These are phyloP conservation scores for Saturnispora zaruensis DNA, from an alignment of 805 yeast genomes.

Conservation along the genomic window DNA sequence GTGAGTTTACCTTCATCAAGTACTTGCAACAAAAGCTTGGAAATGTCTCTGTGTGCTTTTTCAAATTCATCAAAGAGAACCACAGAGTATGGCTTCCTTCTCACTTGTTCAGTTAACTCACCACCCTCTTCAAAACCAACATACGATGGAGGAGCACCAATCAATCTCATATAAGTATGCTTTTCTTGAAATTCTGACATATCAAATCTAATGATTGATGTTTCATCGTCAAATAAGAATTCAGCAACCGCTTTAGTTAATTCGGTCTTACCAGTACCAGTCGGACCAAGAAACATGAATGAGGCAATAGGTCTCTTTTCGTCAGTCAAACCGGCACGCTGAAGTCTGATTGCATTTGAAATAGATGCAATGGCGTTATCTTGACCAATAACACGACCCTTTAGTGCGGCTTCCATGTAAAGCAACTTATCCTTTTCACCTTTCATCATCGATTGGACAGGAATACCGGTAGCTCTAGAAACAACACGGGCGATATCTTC, in stretches of 20 bases:
- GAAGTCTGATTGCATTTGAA: conserved; percentile 90
- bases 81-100: conserved; percentile 91
- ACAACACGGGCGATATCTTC: conserved; percentile 92
- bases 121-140: conserved; percentile 96
- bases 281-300: conserved; percentile 94
- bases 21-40: conserved; percentile 83
- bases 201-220: conserved; percentile 83
- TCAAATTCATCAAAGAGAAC: conserved; percentile 93
- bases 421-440: conserved; percentile 90
- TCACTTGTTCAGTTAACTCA: conserved; percentile 90
- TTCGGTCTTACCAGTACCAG: conserved; percentile 98
- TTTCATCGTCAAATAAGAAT: conserved; percentile 82
- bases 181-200: conserved; percentile 98
- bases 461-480: conserved; percentile 92
- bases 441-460: conserved; percentile 80
- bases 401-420: conserved; percentile 75
- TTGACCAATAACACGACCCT: conserved; percentile 83
- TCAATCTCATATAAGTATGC: conserved; percentile 80
- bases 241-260: conserved; percentile 88
- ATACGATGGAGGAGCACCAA: conserved; percentile 98
- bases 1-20: conserved; percentile 92
- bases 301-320: conserved; percentile 95
- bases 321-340: conserved; percentile 92
- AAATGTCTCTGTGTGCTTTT: conserved; percentile 94
- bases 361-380: conserved; percentile 88